These are phyloP conservation scores for Coccomyxa sp. DNA, from an alignment of 139 green algal genomes.

Conservation along the genomic window DNA sequence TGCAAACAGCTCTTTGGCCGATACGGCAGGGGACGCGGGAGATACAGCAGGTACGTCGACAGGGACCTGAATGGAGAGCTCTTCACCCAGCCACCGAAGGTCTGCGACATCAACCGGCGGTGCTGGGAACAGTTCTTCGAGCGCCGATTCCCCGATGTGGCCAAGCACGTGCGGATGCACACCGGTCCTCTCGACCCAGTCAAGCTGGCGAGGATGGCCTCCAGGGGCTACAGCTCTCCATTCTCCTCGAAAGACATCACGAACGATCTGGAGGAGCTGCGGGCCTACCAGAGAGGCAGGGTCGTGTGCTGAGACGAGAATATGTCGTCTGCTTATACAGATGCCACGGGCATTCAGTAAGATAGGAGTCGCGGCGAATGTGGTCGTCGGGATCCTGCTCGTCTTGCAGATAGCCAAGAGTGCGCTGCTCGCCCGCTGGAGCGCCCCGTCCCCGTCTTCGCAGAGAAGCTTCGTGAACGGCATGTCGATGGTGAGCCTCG, in stretches of 20 bases:
- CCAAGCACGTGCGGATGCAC: not conserved
- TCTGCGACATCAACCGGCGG: not conserved
- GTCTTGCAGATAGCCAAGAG: not conserved
- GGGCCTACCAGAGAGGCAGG: not conserved
- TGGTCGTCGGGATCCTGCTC: not conserved
- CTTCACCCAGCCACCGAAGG: not conserved
- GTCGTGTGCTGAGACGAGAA: not conserved
- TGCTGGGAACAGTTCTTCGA: not conserved
- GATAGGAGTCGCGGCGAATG: not conserved
- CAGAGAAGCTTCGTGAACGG: not conserved
- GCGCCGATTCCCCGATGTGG: not conserved
- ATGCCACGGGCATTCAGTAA: not conserved
- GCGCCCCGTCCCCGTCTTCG: not conserved
- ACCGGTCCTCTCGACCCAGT: not conserved
- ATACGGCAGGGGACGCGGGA: not conserved
- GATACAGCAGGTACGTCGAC: not conserved
- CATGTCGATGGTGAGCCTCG: not conserved
- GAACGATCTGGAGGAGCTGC: not conserved
- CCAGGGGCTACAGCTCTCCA: not conserved
- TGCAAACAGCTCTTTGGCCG: not conserved
- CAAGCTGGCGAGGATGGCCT: not conserved
- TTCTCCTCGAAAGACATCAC: not conserved
- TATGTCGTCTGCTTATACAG: not conserved
- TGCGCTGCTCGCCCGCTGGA: not conserved
- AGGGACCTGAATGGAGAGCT: not conserved